Conservation (phyloP, 2,329 filamentous ascomycete species). For the Aureobasidium sp. region DNA sequence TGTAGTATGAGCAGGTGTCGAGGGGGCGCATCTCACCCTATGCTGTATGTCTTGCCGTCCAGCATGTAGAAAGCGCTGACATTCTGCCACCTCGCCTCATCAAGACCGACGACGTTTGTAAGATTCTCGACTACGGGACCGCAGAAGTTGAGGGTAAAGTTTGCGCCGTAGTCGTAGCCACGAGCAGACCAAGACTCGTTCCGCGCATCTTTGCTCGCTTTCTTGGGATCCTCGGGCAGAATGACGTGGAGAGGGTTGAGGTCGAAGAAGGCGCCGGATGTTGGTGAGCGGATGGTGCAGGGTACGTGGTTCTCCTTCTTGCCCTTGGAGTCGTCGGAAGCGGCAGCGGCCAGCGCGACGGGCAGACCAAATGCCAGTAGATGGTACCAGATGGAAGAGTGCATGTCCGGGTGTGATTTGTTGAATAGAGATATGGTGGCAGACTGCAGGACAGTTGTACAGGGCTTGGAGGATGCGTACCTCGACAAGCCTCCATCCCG, state of each 20-base stretch:
- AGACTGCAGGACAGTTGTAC: conserved; percentile 6
- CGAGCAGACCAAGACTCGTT: conserved; percentile 56
- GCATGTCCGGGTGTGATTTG: not conserved
- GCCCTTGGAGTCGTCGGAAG: conserved; percentile 24
- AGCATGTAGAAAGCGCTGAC: conserved; percentile 71
- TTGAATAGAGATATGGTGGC: not conserved
- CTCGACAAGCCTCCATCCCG: not conserved
- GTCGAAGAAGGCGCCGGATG: conserved; percentile 58
- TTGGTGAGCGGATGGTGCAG: conserved; percentile 56
- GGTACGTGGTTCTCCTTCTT: conserved; percentile 41
- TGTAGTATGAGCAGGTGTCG: not conserved
- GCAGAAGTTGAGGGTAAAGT: conserved; percentile 82
- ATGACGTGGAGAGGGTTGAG: conserved; percentile 50
- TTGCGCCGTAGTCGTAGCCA: conserved; percentile 70
- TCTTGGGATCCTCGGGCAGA: conserved; percentile 37
- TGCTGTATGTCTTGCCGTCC: conserved; percentile 61
- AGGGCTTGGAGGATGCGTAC: not conserved
- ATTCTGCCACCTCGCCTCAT: conserved; percentile 58
- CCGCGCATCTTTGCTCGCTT: conserved; percentile 46
- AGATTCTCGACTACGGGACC: conserved; percentile 60
- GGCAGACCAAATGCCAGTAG: conserved; percentile 29
- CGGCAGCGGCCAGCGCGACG: conserved; percentile 32
- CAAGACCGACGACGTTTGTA: conserved; percentile 48
- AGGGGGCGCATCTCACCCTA: conserved; percentile 51
- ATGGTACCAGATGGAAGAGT: conserved; percentile 26